Evolutionary conservation across 2,329 filamentous ascomycete species (phyloP), one percentile per base, ranked within the genome.

Genomic region (Fusarium sp.): DNA sequence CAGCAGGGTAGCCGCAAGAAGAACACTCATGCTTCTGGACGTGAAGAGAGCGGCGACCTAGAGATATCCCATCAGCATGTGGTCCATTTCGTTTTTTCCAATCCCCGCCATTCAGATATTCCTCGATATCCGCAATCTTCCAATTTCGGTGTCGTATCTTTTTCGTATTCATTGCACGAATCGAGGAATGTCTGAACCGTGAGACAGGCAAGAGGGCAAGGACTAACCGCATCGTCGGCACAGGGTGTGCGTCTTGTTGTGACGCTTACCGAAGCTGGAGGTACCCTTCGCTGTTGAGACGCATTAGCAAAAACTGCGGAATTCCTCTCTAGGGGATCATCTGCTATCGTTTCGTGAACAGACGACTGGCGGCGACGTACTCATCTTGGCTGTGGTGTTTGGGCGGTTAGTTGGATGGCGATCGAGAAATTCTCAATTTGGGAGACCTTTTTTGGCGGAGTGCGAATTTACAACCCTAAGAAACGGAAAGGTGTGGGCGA

Each of bases 21-120:
- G 95, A 84, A 88, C 96, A 99, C 81, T 94, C 96, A 85, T 97
- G 91, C 92, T 99, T 99, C 89, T 99, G 96, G 87, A 98, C 90
- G 91, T 99, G 96, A 85, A 97, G 91, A 79, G 96, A 97, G 82
- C 96, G 94, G 82, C 92, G 91, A 85, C 95, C 94, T 96, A 78
- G 56, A 72, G 61, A 68, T 59, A 47, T 49, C 27, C 57, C 49
- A 68, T 78, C 70, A 77, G 75, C 57, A 69, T 54, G 59, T 53
- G 31, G 27, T 66, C 56, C 27, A 46, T 46, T 25, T 47, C 5
- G 18, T 21, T n/a, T 23, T 63, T 56, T 53, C 40, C 52, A 36
- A 40, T 29, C 41, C 60, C 52, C 52, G 48, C 37, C 40, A n/a
- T 40, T 39, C 45, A 58, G 58, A 55, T 50, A 47, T 59, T 67